These are phyloP conservation scores for Chamaecyparis obtusa DNA, from an alignment of 75 land plant genomes.

Conservation along the genomic window DNA sequence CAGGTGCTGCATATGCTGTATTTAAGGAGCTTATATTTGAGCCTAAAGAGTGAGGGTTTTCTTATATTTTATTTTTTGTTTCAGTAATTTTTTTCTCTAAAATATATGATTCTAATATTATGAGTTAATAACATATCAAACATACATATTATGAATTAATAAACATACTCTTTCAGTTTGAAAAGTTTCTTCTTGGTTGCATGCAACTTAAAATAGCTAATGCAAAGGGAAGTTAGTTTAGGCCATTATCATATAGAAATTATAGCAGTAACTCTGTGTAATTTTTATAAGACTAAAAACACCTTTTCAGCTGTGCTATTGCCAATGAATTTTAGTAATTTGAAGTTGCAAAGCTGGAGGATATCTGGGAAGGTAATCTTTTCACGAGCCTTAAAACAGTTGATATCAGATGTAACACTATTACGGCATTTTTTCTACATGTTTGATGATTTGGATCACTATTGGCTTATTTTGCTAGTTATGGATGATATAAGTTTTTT, in stretches of 20 bases:
- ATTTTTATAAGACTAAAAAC: neutral
- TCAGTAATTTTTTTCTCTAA: neutral
- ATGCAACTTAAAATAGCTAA: no score
- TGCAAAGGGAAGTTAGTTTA: neutral
- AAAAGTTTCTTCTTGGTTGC: no score
- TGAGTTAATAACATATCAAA: neutral
- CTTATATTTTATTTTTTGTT: constrained; percentile 4
- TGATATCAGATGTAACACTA: neutral
- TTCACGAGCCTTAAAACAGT: neutral
- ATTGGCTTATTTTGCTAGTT: neutral
- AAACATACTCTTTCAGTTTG: neutral
- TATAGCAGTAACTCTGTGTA: neutral
- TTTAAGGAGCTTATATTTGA: constrained; percentile 88
- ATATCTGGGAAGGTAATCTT: neutral
- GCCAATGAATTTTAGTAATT: neutral
- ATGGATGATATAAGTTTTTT: neutral
- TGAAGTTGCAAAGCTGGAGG: neutral
- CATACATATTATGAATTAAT: neutral
- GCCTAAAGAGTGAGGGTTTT: constrained; percentile 78
- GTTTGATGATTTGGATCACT: neutral
- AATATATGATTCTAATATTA: neutral
- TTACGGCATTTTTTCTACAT: neutral
- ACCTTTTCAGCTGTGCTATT: neutral
- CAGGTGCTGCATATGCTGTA: constrained; percentile 84
- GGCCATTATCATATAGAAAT: neutral